These are phyloP conservation scores for Ophiorrhiza pumila DNA, from an alignment of 257 asterid genomes.

Conservation along the genomic window DNA sequence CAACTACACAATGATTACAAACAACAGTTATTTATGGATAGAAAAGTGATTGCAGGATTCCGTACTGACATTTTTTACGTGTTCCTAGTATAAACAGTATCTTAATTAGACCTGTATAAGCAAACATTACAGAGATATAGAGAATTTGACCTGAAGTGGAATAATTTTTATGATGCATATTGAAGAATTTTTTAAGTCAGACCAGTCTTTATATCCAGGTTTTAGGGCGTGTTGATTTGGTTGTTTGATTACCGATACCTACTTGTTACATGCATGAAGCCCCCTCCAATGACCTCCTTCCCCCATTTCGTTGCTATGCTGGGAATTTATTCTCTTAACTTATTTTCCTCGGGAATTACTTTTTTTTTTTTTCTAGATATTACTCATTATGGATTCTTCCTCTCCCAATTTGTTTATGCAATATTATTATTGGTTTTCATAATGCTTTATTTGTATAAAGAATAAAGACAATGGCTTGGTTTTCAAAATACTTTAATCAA, in stretches of 20 bases:
- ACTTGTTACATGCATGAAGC: background rate
- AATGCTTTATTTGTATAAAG: background rate
- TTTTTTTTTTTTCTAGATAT: background rate
- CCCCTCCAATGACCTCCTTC: too few relatives aligned
- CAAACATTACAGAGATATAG: background rate
- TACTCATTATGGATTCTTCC: background rate
- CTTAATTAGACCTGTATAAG: background rate
- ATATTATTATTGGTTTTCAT: background rate
- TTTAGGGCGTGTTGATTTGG: background rate
- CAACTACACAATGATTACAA: background rate
- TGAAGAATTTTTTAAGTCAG: background rate
- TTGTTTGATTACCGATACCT: background rate
- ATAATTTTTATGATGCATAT: background rate
- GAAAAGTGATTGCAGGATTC: background rate
- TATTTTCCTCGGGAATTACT: background rate
- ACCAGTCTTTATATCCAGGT: background rate
- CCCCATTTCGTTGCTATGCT: background rate
- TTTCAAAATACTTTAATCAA: background rate
- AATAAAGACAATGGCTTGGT: background rate
- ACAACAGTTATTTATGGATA: background rate
- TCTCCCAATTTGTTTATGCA: slow-evolving; percentile 3
- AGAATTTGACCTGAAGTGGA: too few relatives aligned
- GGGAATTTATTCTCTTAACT: background rate
- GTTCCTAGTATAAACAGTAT: background rate
- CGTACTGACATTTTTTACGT: background rate